These are phyloP conservation scores for Daldinia sp. DNA, from an alignment of 2,329 filamentous ascomycete genomes.

Conservation along the genomic window DNA sequence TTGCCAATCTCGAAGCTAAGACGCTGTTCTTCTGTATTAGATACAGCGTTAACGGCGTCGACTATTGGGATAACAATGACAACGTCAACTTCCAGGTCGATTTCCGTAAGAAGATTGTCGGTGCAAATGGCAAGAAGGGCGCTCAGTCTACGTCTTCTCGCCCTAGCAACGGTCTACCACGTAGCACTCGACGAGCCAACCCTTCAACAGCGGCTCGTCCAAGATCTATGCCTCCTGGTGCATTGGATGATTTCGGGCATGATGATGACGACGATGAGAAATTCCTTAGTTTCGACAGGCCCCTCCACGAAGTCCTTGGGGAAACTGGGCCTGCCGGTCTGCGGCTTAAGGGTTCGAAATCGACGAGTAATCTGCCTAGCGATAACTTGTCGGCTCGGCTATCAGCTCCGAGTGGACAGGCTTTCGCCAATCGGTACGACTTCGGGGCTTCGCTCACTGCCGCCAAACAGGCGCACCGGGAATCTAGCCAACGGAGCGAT, in stretches of 20 bases:
- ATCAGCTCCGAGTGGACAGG: conserved; percentile 72
- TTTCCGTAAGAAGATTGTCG: conserved; percentile 83
- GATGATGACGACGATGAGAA: conserved; percentile 58
- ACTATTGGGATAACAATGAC: conserved; percentile 96
- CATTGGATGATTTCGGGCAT: conserved; percentile 78
- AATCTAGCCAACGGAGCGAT: conserved; percentile 65
- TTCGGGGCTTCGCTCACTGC: conserved; percentile 92
- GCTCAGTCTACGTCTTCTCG: conserved; percentile 64
- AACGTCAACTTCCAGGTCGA: conserved; percentile 92
- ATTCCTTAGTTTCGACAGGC: conserved; percentile 67
- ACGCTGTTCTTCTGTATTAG: conserved; percentile 92
- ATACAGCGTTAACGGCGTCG: conserved; percentile 84
- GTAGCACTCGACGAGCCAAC: conserved; percentile 70
- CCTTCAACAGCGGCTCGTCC: conserved; percentile 60
- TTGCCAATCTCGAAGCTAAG: conserved; percentile 91
- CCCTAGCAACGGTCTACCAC: conserved; percentile 68
- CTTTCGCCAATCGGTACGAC: conserved; percentile 94
- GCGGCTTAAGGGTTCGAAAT: conserved; percentile 77
- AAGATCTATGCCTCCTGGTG: conserved; percentile 66
- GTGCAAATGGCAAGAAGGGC: conserved; percentile 69
- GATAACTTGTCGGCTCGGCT: conserved; percentile 68
- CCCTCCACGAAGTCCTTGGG: conserved; percentile 72
- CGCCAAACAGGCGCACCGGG: conserved; percentile 81
- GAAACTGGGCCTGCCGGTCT: conserved; percentile 71
- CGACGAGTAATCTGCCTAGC: conserved; percentile 71